Evolutionary conservation across 169 alveolate species (phyloP).

Genomic region (Babesia caballi): DNA sequence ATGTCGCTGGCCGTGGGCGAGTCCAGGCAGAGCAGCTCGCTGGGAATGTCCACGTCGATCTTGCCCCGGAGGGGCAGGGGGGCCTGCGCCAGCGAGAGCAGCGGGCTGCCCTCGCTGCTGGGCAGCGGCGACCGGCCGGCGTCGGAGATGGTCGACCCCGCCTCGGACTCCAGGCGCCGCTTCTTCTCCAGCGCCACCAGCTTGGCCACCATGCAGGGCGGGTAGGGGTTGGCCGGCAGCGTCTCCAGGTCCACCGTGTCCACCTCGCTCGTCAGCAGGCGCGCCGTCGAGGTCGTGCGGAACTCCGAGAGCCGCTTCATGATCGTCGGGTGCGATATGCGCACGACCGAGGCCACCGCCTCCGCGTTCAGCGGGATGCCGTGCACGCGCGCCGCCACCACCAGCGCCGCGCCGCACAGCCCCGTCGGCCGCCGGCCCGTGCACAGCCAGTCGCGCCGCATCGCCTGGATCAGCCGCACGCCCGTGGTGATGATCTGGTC

Average conservation of each 20-base stretch:
- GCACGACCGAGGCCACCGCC: conserved; percentile 89
- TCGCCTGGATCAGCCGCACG: conserved; percentile 91
- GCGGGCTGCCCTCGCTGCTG: conserved; percentile 19
- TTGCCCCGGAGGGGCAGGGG: conserved; percentile 5
- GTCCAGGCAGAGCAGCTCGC: conserved; percentile 51
- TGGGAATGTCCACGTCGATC: conserved; percentile 33
- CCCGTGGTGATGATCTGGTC: conserved; percentile 93
- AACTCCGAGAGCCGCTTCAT: conserved; percentile 93
- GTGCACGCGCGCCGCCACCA: conserved; percentile 96
- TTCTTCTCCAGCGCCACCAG: conserved; percentile 50
- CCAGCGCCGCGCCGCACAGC: conserved; percentile 98
- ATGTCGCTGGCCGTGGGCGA: conserved; percentile 63
- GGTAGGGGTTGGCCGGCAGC: conserved; percentile 78
- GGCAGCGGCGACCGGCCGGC: conserved; percentile 5
- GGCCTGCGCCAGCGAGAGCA: conserved; percentile 7
- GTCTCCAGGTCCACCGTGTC: conserved; percentile 81
- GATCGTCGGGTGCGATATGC: conserved; percentile 93
- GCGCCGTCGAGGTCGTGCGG: conserved; percentile 89
- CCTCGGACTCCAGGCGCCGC: conserved; percentile 21
- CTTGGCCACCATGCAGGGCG: conserved; percentile 75
- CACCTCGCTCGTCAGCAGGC: conserved; percentile 88
- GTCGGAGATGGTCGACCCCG: conserved; percentile 60
- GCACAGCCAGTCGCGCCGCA: conserved; percentile 97
- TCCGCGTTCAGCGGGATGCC: conserved; percentile 85
- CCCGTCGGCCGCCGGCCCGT: conserved; percentile 99